Base-by-base conservation (phyloP, 371 early-diverging fungal genomes). In the Mucor circinelloides region DNA sequence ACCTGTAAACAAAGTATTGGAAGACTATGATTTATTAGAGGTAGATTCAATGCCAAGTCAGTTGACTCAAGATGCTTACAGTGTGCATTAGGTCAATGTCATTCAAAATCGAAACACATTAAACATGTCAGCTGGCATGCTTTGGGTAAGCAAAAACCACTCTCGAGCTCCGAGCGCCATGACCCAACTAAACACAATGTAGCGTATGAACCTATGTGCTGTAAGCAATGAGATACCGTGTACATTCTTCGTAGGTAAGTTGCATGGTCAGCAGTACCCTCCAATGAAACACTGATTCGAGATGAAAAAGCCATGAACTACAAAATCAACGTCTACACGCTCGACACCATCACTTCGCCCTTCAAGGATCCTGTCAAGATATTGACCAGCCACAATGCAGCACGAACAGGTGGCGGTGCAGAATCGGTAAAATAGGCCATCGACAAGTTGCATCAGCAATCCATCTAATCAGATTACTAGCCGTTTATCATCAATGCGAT, bases 401-500 rank as follows among this genome's bases (percentile, higher is more conserved):
- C 54, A 30, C 42, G 42, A 23, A 56, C 56, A 1, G 59, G 61
- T 19, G 70, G 70, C 10, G 58, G 61, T 23, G 7, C 68, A 12
- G 72, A 75, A 48, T 69, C 73, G 27, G 76, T 71, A 67, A 59
- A 36, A n/a, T n/a, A n/a, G n/a, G n/a, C n/a, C n/a, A n/a, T n/a
- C 0, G 52, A 30, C 19, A 17, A 56, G 19, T 21, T n/a, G 19
- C 36, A 34, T 46, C 27, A 54, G 57, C 25, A 50, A 23, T 25
- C 12, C 15, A 59, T 34, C 19, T 48, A 23, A n/a, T 25, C 7
- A 6, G 2, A 4, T 13, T 17, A 9, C 27, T 40, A 77, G 76
- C 73, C 72, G 9, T 74, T 63, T 67, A 57, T 71, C 7, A 87
- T 90, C 59, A 90, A 89, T 73, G 85, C 89, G 6, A 86, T 90